Base-by-base conservation (phyloP, 2,329 filamentous ascomycete genomes). In the Neofusicoccum sp. region DNA sequence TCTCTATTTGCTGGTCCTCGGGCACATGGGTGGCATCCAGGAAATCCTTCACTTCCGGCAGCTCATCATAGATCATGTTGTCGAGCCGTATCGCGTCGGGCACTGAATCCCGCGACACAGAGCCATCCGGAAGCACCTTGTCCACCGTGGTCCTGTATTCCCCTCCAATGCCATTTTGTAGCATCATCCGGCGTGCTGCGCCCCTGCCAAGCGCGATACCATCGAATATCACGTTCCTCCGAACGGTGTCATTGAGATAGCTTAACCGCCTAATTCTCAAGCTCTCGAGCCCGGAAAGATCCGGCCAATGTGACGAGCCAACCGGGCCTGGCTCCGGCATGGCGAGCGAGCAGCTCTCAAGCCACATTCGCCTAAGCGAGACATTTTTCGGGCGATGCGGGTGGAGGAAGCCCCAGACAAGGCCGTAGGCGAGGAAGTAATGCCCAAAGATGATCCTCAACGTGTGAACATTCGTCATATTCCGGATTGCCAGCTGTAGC, bases 381-480 rank as follows among this genome's bases (percentile, higher is more conserved):
- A 70, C 66, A 16, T 65, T 66, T 2, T 70, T 70, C 9, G 69
- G 65, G 16, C 75, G 67, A 2, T 61, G 28, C 12, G 68, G 67
- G 47, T 78, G 71, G 33, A 82, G 73, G 64, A 81, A 76, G 33
- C 75, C 76, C 2, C 74, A 66, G 7, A 82, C 45, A 9, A 82
- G 69, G 4, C 69, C 73, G 31, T 74, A 74, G 1, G 75, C 77
- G 9, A 82, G 64, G 39, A 70, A 71, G 62, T 74, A 76, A 65
- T 82, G 80, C 0, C 80, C 80, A 54, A 78, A 76, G 8, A 81
- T 69, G 22, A 82, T 76, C 6, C 79, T 68, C 39, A 82, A 67
- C 0, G 78, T 81, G 39, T 78, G 77, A 6, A 82, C 73, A 14
- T 78, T 79, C 39, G 70, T 73, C 70, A 82, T 67, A 37, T 80